Evolutionary conservation across 345 rosid species (phyloP), one percentile per base, ranked within the genome.

Genomic region (Eutrema heterophyllum): DNA sequence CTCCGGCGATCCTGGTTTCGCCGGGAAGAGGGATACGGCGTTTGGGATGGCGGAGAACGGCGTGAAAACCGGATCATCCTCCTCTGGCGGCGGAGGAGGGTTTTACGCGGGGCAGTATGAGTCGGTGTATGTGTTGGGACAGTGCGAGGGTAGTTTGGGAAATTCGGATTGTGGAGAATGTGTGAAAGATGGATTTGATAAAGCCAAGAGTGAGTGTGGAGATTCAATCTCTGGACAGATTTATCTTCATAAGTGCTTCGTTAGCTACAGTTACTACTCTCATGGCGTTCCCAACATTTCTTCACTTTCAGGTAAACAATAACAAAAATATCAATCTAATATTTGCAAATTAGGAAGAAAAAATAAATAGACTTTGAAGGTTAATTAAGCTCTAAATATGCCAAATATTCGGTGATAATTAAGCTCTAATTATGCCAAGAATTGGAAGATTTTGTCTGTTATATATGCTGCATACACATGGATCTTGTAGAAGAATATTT

Each of bases 121-220:
- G 78, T 73, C 81, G 41, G 83, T 85, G 18, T 85, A 83, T 11
- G 87, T 86, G 68, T 68, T 94, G 80, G 96, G 90, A 6, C 97
- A 94, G 84, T 94, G 98, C 38, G 97, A 94, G 70, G 95, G 95
- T 58, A 93, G 89, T 81, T 74, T 86, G 74, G 84, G 81, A 15
- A 74, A 76, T 29, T 78, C 74, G 14, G 91, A 88, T 59, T 94
- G 97, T 56, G 82, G 83, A 4, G 77, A 78, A 41, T 94, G 98
- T 50, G 84, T 82, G 71, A 84, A 87, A 75, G 80, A 70, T 13
- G 96, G 86, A 2, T 79, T 84, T 36, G 83, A 86, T 40, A 85
- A 64, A 51, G 87, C 82, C 0, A 82, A 87, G 56, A 64, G 39
- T 36, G 85, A 84, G 62, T 91, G 98, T 69, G 92, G 90, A 1